Base-by-base conservation (phyloP, 345 rosid species). In the Salix purpurea region DNA sequence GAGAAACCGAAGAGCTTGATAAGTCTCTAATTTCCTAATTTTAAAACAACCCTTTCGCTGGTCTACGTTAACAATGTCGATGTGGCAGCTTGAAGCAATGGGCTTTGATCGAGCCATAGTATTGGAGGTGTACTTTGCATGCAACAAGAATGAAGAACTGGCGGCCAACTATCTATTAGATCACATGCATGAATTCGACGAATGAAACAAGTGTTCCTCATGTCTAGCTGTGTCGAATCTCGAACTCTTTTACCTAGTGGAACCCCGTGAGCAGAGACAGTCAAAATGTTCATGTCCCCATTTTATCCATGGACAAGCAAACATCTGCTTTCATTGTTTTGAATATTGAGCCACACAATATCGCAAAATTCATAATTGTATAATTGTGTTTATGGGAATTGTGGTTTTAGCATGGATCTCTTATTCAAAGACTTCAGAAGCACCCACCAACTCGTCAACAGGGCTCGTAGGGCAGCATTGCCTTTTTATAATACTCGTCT, bases 131-230 rank as follows among this genome's bases (percentile, higher is more conserved):
- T 92, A 87, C 84, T 88, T 94, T 80, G 97, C 98, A 13, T 94
- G 97, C 86, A 90, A 94, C 93, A 91, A 91, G 90, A 85, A 94
- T 34, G 98, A 92, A 82, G 98, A 91, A 78, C 84, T 92, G 72
- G 98, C 98, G n/a, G 97, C 97, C 37, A 94, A 94, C 84, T 90
- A 91, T 79, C 94, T 92, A 77, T 77, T 92, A 77, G 98, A 94
- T 77, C 97, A 92, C 83, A 89, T 89, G 86, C 91, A 91, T 40
- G 98, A 94, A 75, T 88, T 90, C 39, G 94, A 92, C 74, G 97
- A 77, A 34, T 71, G 69, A 72, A 56, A 28, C 65, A 24, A 34
- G 54, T 42, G 24, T 62, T 42, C 50, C 48, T 11, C 11, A 2
- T 64, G 9, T 64, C 42, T 64, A 3, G 26, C 56, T 46, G 70